Percentiles rank a stretch among this genome's conserved stretches.
phyloP scores from a whole-genome alignment of 805 yeast species.

The Sugiyamaella lignohabitans region DNA sequence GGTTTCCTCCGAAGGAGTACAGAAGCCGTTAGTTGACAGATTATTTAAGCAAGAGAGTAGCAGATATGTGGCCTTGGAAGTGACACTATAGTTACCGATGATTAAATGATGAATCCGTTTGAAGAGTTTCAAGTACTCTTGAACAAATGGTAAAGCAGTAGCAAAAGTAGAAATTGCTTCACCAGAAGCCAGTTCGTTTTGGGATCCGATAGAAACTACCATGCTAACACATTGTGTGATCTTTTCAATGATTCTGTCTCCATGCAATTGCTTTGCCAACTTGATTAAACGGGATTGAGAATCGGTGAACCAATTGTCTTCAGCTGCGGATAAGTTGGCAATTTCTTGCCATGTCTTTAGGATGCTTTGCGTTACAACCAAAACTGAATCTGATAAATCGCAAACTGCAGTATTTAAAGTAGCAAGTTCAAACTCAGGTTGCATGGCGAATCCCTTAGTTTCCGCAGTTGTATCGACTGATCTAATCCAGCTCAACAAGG shows the following conservation, averaged over 20 bases:
- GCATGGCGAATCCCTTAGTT: not conserved
- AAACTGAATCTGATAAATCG: conserved; percentile 45
- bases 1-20: conserved; percentile 73
- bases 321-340: conserved; percentile 37
- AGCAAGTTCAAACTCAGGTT: not conserved
- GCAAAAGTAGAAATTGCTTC: conserved; percentile 42
- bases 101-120: conserved; percentile 39
- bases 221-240: conserved; percentile 34
- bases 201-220: conserved; percentile 36
- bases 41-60: conserved; percentile 50
- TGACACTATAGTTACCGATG: conserved; percentile 43
- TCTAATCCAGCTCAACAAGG: not conserved
- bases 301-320: conserved; percentile 61
- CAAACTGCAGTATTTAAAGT: not conserved
- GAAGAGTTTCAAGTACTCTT: conserved; percentile 51
- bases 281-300: conserved; percentile 42
- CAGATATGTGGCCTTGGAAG: conserved; percentile 56
- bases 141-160: conserved; percentile 56
- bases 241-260: conserved; percentile 33
- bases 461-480: not conserved
- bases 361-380: conserved; percentile 24
- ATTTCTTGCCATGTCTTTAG: conserved; percentile 10
- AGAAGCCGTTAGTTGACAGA: conserved; percentile 77
- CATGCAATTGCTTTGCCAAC: conserved; percentile 40
- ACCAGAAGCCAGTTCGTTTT: conserved; percentile 24